A percentile compares a stretch with the other conserved stretches of the same genome.
phyloP scores from a whole-genome alignment of 768 basidiomycete genomes.

The Lentinula aciculospora region DNA sequence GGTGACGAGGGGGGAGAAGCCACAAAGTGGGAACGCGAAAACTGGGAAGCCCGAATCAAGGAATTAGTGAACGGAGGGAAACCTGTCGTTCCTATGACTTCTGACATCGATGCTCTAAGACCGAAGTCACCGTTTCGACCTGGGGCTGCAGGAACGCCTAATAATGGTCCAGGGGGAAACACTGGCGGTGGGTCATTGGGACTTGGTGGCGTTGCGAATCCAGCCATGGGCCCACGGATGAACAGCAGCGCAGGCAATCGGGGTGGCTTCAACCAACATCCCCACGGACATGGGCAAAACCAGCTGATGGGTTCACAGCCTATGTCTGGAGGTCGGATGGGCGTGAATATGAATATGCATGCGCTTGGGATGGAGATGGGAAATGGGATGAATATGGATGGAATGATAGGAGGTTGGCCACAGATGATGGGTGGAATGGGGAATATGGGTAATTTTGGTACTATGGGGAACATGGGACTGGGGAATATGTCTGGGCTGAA shows the following conservation, averaged over 20 bases:
- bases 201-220: conserved; percentile 1
- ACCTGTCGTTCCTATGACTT: conserved; percentile 62
- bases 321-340: conserved; percentile 1
- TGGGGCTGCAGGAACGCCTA: conserved; percentile 20
- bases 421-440: background rate
- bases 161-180: conserved; percentile 16
- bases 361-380: conserved; percentile 10
- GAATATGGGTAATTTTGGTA: background rate
- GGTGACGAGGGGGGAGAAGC: conserved; percentile 37
- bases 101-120: conserved; percentile 78
- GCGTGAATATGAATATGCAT: conserved; percentile 9
- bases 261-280: conserved; percentile 2
- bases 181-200: conserved; percentile 12
- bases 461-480: conserved; percentile 7
- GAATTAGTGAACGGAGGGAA: conserved; percentile 48
- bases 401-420: conserved; percentile 9
- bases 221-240: conserved; percentile 10
- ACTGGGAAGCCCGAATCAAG: conserved; percentile 60
- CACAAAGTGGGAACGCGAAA: conserved; percentile 53
- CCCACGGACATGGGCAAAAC: conserved; percentile 10
- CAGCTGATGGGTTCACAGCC: conserved; percentile 13
- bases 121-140: conserved; percentile 76
- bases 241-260: conserved; percentile 6
- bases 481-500: background rate
- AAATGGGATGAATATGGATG: conserved; percentile 11